Base-by-base conservation (phyloP, 2,329 filamentous ascomycete genomes). In the Camptophora hylomeconis region DNA sequence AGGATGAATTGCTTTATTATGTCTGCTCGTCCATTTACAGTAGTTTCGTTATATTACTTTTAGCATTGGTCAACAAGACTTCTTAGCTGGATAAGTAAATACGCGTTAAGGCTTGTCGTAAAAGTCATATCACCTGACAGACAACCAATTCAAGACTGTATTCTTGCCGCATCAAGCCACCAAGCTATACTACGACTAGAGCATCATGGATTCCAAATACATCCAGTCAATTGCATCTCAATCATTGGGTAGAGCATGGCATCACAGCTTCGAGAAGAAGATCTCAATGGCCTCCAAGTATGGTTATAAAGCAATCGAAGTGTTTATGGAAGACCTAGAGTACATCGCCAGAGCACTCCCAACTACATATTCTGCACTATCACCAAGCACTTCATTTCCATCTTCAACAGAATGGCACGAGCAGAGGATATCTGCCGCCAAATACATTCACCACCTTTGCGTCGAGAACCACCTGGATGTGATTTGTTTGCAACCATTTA, bases 281-380 rank as follows among this genome's bases (percentile, higher is more conserved):
- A 65, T 87, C 26, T 63, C 74, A 47, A 68, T 73, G 56, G 80
- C 80, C 7, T 59, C 67, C 5, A 58, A 62, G 31, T 65, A 78
- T 42, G 74, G 73, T 12, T 72, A 82, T 47, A 52, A 66, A 34
- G 78, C 76, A 28, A 69, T 87, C 39, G 80, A 87, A 49, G 62
- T 84, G 12, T 84, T 83, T 58, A 74, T 77, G 51, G 80, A 87
- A 48, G 80, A 87, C 49, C 64, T 87, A 3, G 58, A 70, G 34
- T 70, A 73, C 43, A 46, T 78, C 9, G 70, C 75, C 40, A 24
- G 31, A 5, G 15, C 16, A n/a, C 9, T 13, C 16, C 20, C 15
- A n/a, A 12, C 14, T 7, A 16, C 26, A 10, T 5, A 20, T 17
- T 5, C 6, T 3, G n/a, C 17, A 3, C 17, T 26, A 4, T 19